These are phyloP conservation scores for Gastrolobium bilobum DNA, from an alignment of 306 rosid genomes.

Conservation along the genomic window DNA sequence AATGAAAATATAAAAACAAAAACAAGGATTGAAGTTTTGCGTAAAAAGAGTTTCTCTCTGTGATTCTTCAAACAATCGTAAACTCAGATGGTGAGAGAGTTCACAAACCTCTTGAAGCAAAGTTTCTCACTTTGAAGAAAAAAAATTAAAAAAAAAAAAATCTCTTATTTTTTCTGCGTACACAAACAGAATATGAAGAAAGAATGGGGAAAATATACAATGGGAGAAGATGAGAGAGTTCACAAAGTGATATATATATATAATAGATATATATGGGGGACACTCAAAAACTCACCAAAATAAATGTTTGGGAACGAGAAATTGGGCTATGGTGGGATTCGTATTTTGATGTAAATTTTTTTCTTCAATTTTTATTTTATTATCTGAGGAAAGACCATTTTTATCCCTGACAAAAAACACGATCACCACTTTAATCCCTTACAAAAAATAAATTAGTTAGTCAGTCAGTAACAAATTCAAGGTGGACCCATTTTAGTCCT, in stretches of 20 bases:
- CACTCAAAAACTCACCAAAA: conserved; percentile 29
- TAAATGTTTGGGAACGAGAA: conserved; percentile 33
- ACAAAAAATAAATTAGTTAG: too few species aligned
- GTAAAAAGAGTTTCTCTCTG: conserved; percentile 9
- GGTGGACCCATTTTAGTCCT: too few species aligned
- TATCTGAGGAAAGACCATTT: too few species aligned
- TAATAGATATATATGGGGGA: conserved; percentile 28
- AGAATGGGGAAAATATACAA: conserved; percentile 31
- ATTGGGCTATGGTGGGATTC: conserved; percentile 35
- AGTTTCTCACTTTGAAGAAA: conserved; percentile 35
- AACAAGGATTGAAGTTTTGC: conserved; percentile 10
- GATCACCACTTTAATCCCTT: too few species aligned
- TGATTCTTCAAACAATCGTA: conserved; percentile 37
- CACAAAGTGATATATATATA: conserved; percentile 42
- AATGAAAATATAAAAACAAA: conserved; percentile 2
- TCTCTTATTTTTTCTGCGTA: conserved; percentile 43
- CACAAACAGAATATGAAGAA: conserved; percentile 49
- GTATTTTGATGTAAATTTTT: conserved; percentile 23
- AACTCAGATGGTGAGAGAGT: conserved; percentile 48
- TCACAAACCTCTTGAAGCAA: conserved; percentile 49
- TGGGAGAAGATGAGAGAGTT: conserved; percentile 45
- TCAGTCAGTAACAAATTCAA: too few species aligned
- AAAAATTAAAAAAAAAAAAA: not conserved
- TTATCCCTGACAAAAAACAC: too few species aligned
- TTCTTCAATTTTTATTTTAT: too few species aligned